These are phyloP conservation scores for Blakeslea trispora DNA, from an alignment of 371 early-diverging fungal species.

Conservation along the genomic window DNA sequence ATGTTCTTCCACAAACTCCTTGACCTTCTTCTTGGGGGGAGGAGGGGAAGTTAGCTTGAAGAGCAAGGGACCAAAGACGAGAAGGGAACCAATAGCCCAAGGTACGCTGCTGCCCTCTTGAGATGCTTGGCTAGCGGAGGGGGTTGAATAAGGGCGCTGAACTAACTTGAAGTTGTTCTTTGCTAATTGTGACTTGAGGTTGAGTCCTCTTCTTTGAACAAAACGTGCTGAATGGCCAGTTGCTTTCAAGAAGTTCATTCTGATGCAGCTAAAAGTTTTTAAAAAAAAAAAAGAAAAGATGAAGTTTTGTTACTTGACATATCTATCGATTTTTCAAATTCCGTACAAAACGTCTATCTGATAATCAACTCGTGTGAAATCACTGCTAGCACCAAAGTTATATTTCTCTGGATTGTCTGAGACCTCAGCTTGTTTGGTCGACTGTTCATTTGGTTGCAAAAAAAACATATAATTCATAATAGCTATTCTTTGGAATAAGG, in stretches of 20 bases:
- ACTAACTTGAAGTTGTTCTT: not conserved
- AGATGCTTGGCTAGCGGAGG: not conserved
- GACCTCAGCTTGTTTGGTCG: too few relatives aligned
- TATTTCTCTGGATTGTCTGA: too few relatives aligned
- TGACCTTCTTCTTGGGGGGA: slow-evolving; percentile 41
- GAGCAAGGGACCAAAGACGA: slow-evolving; percentile 61
- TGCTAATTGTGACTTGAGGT: not conserved
- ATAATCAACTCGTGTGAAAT: too few relatives aligned
- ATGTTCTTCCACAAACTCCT: slow-evolving; percentile 10
- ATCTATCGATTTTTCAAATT: too few relatives aligned
- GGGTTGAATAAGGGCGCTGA: slow-evolving; percentile 13
- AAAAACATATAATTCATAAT: too few relatives aligned
- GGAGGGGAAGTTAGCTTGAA: slow-evolving; percentile 64
- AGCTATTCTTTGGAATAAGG: too few relatives aligned
- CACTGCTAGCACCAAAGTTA: too few relatives aligned
- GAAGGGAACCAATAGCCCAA: slow-evolving; percentile 62
- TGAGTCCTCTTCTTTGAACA: slow-evolving; percentile 16
- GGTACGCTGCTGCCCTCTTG: slow-evolving; percentile 42
- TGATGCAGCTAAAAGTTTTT: not conserved
- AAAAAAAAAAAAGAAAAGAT: too few relatives aligned
- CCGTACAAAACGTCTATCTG: too few relatives aligned
- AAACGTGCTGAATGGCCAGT: slow-evolving; percentile 20
- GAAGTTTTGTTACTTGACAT: too few relatives aligned
- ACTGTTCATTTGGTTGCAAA: too few relatives aligned
- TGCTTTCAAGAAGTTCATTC: slow-evolving; percentile 23